Base-by-base conservation (phyloP, 192 early-diverging fungal species). In the Geranomyces variabilis region DNA sequence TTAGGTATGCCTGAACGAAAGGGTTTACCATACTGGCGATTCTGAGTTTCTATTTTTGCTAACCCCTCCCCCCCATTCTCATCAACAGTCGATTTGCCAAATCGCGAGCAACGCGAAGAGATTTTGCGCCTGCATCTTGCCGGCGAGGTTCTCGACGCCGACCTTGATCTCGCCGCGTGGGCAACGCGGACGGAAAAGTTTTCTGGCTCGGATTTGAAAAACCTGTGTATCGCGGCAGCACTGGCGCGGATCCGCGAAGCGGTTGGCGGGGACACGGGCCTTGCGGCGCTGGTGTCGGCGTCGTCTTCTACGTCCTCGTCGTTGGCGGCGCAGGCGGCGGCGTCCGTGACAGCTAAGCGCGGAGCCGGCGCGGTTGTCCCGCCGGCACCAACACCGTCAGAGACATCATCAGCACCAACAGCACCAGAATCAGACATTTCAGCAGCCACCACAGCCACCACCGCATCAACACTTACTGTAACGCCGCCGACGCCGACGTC, bases 161-260 rank as follows among this genome's bases (percentile, higher is more conserved):
- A 80, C 15, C 74, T 95, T 0, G 82, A 86, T 60, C 47, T 96
- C 36, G 67, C 65, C 43, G 83, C 86, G 1, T 71, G 97, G 19
- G 93, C 92, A 22, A 82, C 84, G 70, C 81, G 79, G 28, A 93
- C 93, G 0, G 76, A 84, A n/a, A 83, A 87, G 46, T 99, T 91
- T 74, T 96, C 94, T 24, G 96, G 96, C 13, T 94, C 92, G 29
- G 96, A 99, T 76, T 77, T 99, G 62, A 97, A 96, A 79, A 99
- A 97, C 73, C 68, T 99, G 60, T 94, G 93, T 72, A 88, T 99
- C 30, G 87, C 94, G 24, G 93, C 96, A 0, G 95, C 83, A 0
- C 69, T 85, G 26, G 67, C 80, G 9, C 43, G 78, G 15, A 73
- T 86, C 31, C 82, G 81, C 62, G 76, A 80, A 46, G 24, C 29